These are phyloP conservation scores for Phytopythium oedochilum DNA, from an alignment of 352 stramenopile genomes.

Conservation along the genomic window DNA sequence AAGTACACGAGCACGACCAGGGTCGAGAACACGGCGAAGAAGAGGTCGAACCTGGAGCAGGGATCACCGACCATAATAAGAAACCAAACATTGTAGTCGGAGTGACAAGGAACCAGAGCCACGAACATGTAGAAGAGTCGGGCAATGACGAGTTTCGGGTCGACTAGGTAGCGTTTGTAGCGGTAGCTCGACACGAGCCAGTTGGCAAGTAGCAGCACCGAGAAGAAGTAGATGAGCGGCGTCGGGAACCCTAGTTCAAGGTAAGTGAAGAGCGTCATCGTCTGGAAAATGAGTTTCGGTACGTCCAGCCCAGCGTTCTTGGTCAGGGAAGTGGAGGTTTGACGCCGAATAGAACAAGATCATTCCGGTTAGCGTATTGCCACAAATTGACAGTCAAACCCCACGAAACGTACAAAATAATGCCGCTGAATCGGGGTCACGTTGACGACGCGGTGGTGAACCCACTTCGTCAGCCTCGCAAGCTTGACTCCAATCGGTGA, in stretches of 20 bases:
- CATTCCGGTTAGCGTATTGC: too few relatives aligned
- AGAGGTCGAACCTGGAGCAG: constrained; percentile 29
- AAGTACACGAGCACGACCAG: constrained; percentile 34
- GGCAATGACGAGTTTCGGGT: constrained; percentile 21
- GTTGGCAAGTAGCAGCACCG: constrained; percentile 25
- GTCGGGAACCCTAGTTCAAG: constrained; percentile 31
- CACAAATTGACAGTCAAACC: not conserved
- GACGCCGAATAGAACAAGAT: too few relatives aligned
- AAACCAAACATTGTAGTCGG: not conserved
- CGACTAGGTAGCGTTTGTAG: constrained; percentile 24
- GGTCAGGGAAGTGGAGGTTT: too few relatives aligned
- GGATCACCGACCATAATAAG: too few relatives aligned
- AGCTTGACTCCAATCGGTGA: not conserved
- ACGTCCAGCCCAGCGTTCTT: constrained; percentile 27
- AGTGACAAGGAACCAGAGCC: too few relatives aligned
- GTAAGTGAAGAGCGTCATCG: constrained; percentile 27
- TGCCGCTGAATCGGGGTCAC: not conserved
- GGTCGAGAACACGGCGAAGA: constrained; percentile 47
- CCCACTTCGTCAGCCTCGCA: not conserved
- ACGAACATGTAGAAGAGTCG: constrained; percentile 39
- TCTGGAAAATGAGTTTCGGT: constrained; percentile 44
- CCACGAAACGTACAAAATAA: constrained; percentile 2
- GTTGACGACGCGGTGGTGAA: too few relatives aligned
- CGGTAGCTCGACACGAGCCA: constrained; percentile 40
- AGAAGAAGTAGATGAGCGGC: constrained; percentile 33